Evolutionary conservation across 2,329 filamentous ascomycete species (phyloP), one percentile per base, ranked within the genome.

Genomic region (Talaromyces rugulosus): DNA sequence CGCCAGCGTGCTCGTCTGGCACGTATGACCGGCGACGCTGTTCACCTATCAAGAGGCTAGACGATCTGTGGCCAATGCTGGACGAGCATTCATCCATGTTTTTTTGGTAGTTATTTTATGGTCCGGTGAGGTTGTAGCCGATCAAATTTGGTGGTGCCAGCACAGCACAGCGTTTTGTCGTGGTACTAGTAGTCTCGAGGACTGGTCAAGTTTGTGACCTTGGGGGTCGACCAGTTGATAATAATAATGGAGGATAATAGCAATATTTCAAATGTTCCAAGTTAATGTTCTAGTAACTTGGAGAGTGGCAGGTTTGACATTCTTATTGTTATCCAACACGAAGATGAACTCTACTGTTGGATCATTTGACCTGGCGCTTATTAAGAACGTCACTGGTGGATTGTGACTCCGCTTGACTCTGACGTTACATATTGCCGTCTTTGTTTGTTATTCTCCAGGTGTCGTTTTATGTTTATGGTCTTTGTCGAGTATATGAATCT

Each of bases 41-140:
- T n/a, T 64, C 63, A 42, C 64, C 61, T 33, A 63, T 61, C 44
- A 67, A 23, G 9, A 63, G 51, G 18, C 62, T 65, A 11, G 64
- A 64, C n/a, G 62, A 59, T 36, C 65, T 61, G 60, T 66, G 59
- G n/a, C 62, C 61, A 34, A 34, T 56, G 58, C 63, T 65, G 59
- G 63, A 57, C 52, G 64, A 53, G 33, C 64, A 65, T 57, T 69
- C 67, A 44, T 66, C 68, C 68, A 69, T 70, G 7, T 44, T 44
- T 50, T 30, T 18, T 33, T 56, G 8, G 9, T 23, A 30, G 8
- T n/a, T 28, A 11, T 44, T 42, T 31, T n/a, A 5, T 30, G 6
- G 5, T 28, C 1, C 6, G 2, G 6, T 3, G 12, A 14, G 6
- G 30, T 31, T n/a, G 18, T 23, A 23, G 12, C 40, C 64, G 52